phyloP scores from a whole-genome alignment of 768 basidiomycete genomes.

The Rhodosporidiobolus sp. region DNA sequence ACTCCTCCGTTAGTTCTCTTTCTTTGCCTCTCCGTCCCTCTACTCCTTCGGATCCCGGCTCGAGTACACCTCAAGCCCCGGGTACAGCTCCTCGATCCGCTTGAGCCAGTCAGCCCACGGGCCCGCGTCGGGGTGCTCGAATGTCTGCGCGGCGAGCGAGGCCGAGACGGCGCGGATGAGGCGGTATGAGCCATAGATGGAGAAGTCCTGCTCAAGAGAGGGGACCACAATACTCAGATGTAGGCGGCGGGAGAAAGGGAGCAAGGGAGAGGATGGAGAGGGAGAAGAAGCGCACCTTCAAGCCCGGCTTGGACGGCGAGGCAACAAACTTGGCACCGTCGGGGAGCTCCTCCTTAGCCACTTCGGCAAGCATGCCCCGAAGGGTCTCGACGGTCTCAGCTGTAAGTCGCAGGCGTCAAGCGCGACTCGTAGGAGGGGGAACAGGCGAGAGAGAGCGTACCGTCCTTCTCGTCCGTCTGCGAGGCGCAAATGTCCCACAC shows the following conservation, averaged over 20 bases:
- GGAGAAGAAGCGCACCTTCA: background rate
- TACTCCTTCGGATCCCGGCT: slow-evolving; percentile 10
- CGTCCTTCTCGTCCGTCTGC: background rate
- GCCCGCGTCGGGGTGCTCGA: background rate
- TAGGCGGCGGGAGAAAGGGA: background rate
- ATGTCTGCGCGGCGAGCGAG: background rate
- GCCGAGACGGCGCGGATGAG: slow-evolving; percentile 15
- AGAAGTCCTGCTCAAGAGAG: slow-evolving; percentile 10
- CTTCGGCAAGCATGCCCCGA: background rate
- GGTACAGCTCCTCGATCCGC: slow-evolving; percentile 4
- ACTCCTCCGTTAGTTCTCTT: no score
- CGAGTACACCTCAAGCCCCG: background rate
- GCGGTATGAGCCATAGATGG: background rate
- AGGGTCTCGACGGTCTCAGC: background rate
- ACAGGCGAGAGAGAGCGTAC: background rate
- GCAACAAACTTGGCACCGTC: background rate
- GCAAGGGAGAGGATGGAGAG: background rate
- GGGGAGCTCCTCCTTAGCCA: background rate
- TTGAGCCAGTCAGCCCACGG: background rate
- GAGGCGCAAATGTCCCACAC: background rate
- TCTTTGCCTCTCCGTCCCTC: background rate
- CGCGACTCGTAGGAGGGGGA: no score
- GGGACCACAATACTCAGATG: no score
- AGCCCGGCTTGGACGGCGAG: background rate
- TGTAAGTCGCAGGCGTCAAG: background rate